These are phyloP conservation scores for Lepiota venenata DNA, from an alignment of 768 basidiomycete species.

Conservation along the genomic window DNA sequence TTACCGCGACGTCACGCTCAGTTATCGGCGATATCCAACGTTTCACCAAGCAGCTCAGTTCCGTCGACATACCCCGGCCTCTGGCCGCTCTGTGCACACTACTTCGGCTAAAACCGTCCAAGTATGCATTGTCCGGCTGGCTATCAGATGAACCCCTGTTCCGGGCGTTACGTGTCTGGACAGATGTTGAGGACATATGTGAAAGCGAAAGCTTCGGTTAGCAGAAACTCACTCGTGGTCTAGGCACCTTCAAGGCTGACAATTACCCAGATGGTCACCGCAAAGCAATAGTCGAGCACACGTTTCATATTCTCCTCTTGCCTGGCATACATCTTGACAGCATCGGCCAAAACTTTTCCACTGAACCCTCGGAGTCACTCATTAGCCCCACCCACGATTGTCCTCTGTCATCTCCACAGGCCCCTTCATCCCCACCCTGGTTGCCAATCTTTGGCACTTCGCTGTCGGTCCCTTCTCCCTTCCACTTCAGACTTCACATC, in stretches of 20 bases:
- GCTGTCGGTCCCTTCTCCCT: slow-evolving; percentile 57
- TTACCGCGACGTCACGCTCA: slow-evolving; percentile 71
- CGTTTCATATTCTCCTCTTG: slow-evolving; percentile 70
- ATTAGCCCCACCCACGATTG: slow-evolving; percentile 26
- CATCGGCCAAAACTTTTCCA: slow-evolving; percentile 19
- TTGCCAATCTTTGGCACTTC: slow-evolving; percentile 59
- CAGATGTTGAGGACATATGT: slow-evolving; percentile 68
- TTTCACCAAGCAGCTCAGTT: slow-evolving; percentile 55
- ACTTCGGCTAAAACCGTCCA: slow-evolving; percentile 41
- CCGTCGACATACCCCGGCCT: slow-evolving; percentile 67
- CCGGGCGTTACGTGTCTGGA: slow-evolving; percentile 67
- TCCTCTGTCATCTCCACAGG: slow-evolving; percentile 25
- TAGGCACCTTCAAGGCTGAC: not conserved
- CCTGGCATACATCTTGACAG: slow-evolving; percentile 64
- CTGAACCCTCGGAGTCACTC: slow-evolving; percentile 33
- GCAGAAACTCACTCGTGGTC: slow-evolving; percentile 4
- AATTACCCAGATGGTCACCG: slow-evolving; percentile 61
- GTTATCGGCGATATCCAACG: slow-evolving; percentile 70
- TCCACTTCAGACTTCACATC: slow-evolving; percentile 72
- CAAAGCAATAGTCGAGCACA: slow-evolving; percentile 76
- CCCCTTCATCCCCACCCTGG: slow-evolving; percentile 35
- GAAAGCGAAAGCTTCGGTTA: slow-evolving; percentile 80
- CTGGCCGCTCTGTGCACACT: slow-evolving; percentile 55
- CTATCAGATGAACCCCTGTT: slow-evolving; percentile 45
- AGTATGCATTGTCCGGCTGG: slow-evolving; percentile 17